Evolutionary conservation across 352 stramenopile genomes (phyloP), one percentile per base, ranked within the genome.

Genomic region (Elongisporangium undulatum): DNA sequence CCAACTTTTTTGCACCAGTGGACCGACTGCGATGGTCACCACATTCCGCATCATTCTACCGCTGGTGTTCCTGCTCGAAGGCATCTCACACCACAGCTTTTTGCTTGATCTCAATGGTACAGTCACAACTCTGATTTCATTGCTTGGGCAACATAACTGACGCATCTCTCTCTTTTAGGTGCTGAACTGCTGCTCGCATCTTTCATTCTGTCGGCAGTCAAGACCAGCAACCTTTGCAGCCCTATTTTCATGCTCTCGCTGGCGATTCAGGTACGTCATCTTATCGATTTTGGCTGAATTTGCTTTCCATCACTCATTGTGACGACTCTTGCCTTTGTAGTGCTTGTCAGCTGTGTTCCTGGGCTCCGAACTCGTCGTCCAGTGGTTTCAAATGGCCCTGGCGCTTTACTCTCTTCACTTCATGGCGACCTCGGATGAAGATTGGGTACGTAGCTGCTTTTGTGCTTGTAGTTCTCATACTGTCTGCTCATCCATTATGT

Each of bases 11-110:
- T 95, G 86, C 55, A 92, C 86, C 26, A 91, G 83, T 20, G 85
- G 86, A 1, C 64, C 87, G 10, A 89, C 85, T 0, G 84, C 87
- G 1, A 96, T 95, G 85, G 82, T 94, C 13, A 89, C 87, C 34
- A 90, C 82, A 1, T 94, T 94, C 65, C 85, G 87, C 29, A 76
- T 95, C 55, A 68, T 96, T 51, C 55, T 96, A 13, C 87, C 87
- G 50, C 72, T 96, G 19, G 76, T 94, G 8, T 96, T 96, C 48
- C 57, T 96, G 38, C 64, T 96, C 17, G 86, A 96, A 61, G 87
- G 87, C 10, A 90, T 96, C 60, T 94, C 84, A 2, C 80, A 95
- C 55, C 85, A 95, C 69, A 95, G 86, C 63, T 96, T 96, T 58
- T 69, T 96, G 41, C 69, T 96, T n/a, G 87, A 95, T 56, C 63